Percentiles rank a stretch among this genome's conserved stretches.
These are phyloP conservation scores for Kwoniella newhampshirensis DNA, from an alignment of 768 basidiomycete species.

Conservation along the genomic window DNA sequence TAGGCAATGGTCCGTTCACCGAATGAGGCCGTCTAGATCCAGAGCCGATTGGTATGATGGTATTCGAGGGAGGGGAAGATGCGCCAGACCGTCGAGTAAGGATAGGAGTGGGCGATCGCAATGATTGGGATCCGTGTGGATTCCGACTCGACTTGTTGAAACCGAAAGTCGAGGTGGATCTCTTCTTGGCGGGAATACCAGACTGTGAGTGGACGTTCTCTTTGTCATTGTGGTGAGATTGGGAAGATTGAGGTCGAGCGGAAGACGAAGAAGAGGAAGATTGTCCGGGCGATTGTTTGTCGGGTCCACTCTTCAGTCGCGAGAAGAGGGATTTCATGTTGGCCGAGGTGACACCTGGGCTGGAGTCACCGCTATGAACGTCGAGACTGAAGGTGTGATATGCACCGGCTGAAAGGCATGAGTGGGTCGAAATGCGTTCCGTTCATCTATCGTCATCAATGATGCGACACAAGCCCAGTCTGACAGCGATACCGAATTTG, in stretches of 20 bases:
- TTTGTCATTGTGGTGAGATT: slow-evolving; percentile 2
- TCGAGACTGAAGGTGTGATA: too few species aligned
- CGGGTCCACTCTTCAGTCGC: slow-evolving; percentile 9
- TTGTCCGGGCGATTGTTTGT: neutral
- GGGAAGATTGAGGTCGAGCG: neutral
- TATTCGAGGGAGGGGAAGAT: neutral
- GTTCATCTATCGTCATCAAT: too few species aligned
- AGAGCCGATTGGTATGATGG: neutral
- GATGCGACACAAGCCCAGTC: too few species aligned
- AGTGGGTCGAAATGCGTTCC: neutral
- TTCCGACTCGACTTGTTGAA: neutral
- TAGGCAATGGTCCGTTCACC: slow-evolving; percentile 1
- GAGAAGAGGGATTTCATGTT: slow-evolving; percentile 23
- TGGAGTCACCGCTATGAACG: too few species aligned
- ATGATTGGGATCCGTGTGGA: neutral
- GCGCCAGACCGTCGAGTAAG: neutral
- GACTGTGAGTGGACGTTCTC: neutral
- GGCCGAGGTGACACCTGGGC: neutral
- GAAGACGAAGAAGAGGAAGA: slow-evolving; percentile 11
- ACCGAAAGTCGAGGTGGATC: neutral
- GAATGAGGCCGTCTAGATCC: slow-evolving; percentile 9
- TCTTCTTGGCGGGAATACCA: neutral
- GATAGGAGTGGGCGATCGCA: slow-evolving; percentile 1
- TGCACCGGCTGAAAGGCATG: too few species aligned
- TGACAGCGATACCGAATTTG: too few species aligned